Conservation (phyloP, 805 yeast genomes). For the Yamadazyma akitaensis region DNA sequence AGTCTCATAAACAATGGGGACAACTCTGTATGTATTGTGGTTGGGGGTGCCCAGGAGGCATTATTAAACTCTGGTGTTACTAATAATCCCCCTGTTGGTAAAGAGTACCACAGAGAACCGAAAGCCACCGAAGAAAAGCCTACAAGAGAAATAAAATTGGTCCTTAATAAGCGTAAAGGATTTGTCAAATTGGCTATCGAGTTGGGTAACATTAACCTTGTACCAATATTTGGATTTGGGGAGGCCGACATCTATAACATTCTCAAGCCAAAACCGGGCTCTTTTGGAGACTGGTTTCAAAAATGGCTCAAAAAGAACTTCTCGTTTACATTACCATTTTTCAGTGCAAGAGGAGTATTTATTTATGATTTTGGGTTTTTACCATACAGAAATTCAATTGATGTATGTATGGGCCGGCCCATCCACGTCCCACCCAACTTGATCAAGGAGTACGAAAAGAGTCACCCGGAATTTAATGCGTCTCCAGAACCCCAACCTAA, state of each 20-base stretch:
- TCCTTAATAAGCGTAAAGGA: constrained; percentile 77
- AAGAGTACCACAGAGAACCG: constrained; percentile 23
- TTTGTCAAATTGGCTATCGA: constrained; percentile 84
- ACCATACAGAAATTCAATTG: constrained; percentile 79
- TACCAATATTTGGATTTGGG: constrained; percentile 90
- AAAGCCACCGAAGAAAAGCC: constrained; percentile 2
- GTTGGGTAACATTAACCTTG: constrained; percentile 71
- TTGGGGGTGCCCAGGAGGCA: constrained; percentile 95
- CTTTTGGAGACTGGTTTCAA: constrained; percentile 57
- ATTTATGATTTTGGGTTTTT: constrained; percentile 88
- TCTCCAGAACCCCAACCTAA: constrained; percentile 2
- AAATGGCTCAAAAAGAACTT: constrained; percentile 63
- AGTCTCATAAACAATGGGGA: constrained; percentile 58
- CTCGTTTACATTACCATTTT: constrained; percentile 87
- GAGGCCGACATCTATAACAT: constrained; percentile 63
- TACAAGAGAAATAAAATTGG: constrained; percentile 52
- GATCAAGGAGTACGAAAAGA: constrained; percentile 27
- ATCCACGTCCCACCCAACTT: constrained; percentile 49
- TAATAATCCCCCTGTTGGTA: constrained; percentile 29
- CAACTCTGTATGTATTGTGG: constrained; percentile 81
- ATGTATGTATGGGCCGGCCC: constrained; percentile 72
- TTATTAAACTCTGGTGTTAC: constrained; percentile 48
- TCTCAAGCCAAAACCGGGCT: constrained; percentile 36
- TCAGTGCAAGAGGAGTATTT: constrained; percentile 89
- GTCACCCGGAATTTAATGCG: constrained; percentile 29